Evolutionary conservation across 2,329 filamentous ascomycete genomes (phyloP).

Genomic region (Claviceps monticola): DNA sequence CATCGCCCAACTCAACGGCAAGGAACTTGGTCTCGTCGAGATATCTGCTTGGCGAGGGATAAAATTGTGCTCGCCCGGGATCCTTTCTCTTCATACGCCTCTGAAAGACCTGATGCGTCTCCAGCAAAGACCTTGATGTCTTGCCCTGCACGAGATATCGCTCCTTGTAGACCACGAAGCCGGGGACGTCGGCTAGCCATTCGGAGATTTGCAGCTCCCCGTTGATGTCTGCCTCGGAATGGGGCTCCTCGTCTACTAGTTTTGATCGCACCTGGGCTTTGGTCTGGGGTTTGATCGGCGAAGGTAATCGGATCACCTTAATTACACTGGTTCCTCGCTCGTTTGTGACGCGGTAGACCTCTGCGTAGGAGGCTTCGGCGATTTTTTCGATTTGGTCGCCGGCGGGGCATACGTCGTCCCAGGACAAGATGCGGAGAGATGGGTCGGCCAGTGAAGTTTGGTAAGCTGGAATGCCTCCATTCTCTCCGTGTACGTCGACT

Average conservation of each 20-base stretch:
- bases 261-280: slow-evolving; percentile 39
- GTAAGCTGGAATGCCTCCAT: slow-evolving; percentile 5
- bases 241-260: slow-evolving; percentile 45
- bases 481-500: neutral
- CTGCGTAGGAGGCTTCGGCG: slow-evolving; percentile 52
- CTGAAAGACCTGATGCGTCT: slow-evolving; percentile 47
- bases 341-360: slow-evolving; percentile 50
- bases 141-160: slow-evolving; percentile 45
- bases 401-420: slow-evolving; percentile 42
- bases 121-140: slow-evolving; percentile 36
- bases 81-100: slow-evolving; percentile 39
- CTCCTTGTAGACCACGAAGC: slow-evolving; percentile 53
- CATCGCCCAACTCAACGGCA: slow-evolving; percentile 50
- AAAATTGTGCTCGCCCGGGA: slow-evolving; percentile 43
- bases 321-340: slow-evolving; percentile 48
- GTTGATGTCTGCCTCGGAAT: slow-evolving; percentile 37
- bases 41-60: slow-evolving; percentile 47
- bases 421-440: slow-evolving; percentile 32
- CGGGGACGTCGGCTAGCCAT: slow-evolving; percentile 48
- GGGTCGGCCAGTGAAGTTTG: slow-evolving; percentile 7
- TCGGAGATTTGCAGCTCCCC: slow-evolving; percentile 51
- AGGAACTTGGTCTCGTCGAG: slow-evolving; percentile 43
- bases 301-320: slow-evolving; percentile 47
- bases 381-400: slow-evolving; percentile 46
- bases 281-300: slow-evolving; percentile 43